phyloP scores from a whole-genome alignment of 257 asterid genomes.

The Przewalskia tangutica region DNA sequence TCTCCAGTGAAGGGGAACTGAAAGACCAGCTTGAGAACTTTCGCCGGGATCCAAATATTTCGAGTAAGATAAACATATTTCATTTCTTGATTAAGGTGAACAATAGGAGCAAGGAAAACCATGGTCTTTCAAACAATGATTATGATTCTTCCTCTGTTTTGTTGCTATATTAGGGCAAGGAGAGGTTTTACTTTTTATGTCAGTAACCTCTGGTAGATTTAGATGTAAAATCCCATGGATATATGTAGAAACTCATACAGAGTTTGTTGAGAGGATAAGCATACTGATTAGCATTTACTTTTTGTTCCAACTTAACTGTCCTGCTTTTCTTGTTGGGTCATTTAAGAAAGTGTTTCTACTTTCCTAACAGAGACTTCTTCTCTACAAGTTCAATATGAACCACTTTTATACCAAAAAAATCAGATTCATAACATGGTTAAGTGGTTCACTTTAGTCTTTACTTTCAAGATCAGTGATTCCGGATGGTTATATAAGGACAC shows the following conservation, averaged over 20 bases:
- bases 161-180: background rate
- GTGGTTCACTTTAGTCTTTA: background rate
- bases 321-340: too few relatives aligned
- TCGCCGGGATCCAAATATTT: constrained; percentile 52
- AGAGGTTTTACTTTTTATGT: background rate
- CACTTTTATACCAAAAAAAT: background rate
- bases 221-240: background rate
- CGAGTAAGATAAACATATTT: constrained; percentile 37
- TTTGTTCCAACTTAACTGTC: background rate
- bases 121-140: background rate
- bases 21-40: constrained; percentile 59
- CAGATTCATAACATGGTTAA: background rate
- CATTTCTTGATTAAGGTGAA: constrained; percentile 8
- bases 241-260: background rate
- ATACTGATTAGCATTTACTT: background rate
- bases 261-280: background rate
- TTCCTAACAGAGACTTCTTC: background rate
- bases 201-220: background rate
- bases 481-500: too few relatives aligned
- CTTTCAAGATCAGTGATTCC: background rate
- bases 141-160: background rate
- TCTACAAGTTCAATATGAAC: background rate
- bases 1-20: constrained; percentile 56
- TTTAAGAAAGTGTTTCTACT: background rate
- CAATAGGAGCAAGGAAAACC: background rate